Percentiles rank a stretch among this genome's conserved stretches.
phyloP scores from a whole-genome alignment of 2,329 filamentous ascomycete genomes.

The Dactylonectria estremocensis region DNA sequence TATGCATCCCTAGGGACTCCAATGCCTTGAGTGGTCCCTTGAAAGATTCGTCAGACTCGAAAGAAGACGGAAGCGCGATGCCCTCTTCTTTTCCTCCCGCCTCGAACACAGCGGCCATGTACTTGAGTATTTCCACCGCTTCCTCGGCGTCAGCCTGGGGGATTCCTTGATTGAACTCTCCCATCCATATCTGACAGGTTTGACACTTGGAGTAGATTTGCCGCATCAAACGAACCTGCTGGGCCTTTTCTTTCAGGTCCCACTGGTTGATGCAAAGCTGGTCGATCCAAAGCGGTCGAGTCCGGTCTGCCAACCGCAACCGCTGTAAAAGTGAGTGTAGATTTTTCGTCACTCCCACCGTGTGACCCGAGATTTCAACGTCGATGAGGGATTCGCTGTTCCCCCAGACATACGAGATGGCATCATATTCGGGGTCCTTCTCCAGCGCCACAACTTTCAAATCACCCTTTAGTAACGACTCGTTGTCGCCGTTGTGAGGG shows the following conservation, averaged over 20 bases:
- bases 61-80: constrained; percentile 5
- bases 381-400: constrained; percentile 9
- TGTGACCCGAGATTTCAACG: constrained; percentile 20
- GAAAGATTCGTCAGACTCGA: constrained; percentile 14
- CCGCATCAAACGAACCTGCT: constrained; percentile 31
- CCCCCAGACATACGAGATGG: constrained; percentile 33
- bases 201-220: constrained; percentile 27
- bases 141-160: constrained; percentile 9
- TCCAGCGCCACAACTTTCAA: constrained; percentile 13
- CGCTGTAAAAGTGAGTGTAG: constrained; percentile 17
- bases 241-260: constrained; percentile 28
- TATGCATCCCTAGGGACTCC: constrained; percentile 13
- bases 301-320: constrained; percentile 8
- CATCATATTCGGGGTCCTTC: constrained; percentile 21
- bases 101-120: constrained; percentile 26
- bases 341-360: constrained; percentile 29
- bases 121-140: constrained; percentile 24
- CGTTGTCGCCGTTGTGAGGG: constrained; percentile 9
- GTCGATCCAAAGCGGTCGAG: constrained; percentile 28
- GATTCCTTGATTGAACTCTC: constrained; percentile 19
- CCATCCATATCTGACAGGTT: constrained; percentile 28
- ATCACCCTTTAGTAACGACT: constrained; percentile 12
- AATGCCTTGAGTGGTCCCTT: constrained; percentile 22
- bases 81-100: constrained; percentile 1
- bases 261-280: constrained; percentile 37